Conservation (phyloP, 2,329 filamentous ascomycete species). For the Penicillium capsulatum region DNA sequence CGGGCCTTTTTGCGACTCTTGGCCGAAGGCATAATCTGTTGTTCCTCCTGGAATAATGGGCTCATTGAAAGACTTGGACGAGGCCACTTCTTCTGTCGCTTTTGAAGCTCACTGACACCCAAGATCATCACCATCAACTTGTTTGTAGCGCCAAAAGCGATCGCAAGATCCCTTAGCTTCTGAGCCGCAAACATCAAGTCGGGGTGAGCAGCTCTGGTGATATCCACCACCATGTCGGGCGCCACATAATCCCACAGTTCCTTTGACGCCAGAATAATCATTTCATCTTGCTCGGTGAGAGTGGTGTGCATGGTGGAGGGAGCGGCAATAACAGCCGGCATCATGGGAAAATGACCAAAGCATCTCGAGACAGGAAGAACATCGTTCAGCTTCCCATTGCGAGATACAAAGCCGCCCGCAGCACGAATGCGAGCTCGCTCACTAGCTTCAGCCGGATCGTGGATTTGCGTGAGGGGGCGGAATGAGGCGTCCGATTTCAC, state of each 20-base stretch:
- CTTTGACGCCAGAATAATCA: slow-evolving; percentile 82
- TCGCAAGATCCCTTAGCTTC: slow-evolving; percentile 88
- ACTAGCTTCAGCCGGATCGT: slow-evolving; percentile 80
- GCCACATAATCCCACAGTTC: slow-evolving; percentile 95
- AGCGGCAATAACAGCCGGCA: slow-evolving; percentile 88
- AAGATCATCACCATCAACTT: slow-evolving; percentile 99
- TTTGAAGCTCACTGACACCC: slow-evolving; percentile 84
- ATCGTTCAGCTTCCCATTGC: slow-evolving; percentile 91
- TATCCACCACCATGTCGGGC: slow-evolving; percentile 84
- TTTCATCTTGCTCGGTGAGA: slow-evolving; percentile 84
- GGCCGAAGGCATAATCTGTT: slow-evolving; percentile 56
- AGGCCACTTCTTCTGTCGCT: slow-evolving; percentile 69
- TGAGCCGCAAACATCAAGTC: slow-evolving; percentile 95
- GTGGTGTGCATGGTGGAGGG: slow-evolving; percentile 75
- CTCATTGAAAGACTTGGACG: slow-evolving; percentile 83
- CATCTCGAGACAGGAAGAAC: slow-evolving; percentile 84
- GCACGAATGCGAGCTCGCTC: slow-evolving; percentile 89
- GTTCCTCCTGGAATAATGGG: slow-evolving; percentile 62
- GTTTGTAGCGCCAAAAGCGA: slow-evolving; percentile 86
- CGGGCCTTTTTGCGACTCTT: slow-evolving; percentile 60
- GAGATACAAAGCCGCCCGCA: slow-evolving; percentile 91
- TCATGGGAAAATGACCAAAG: slow-evolving; percentile 89
- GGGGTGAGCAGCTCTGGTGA: slow-evolving; percentile 76
- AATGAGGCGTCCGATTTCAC: slow-evolving; percentile 84
- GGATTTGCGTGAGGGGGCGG: slow-evolving; percentile 80